Evolutionary conservation across 208 protist species (phyloP), one percentile per base, ranked within the genome.

Genomic region (Blastocrithidia nonstop): DNA sequence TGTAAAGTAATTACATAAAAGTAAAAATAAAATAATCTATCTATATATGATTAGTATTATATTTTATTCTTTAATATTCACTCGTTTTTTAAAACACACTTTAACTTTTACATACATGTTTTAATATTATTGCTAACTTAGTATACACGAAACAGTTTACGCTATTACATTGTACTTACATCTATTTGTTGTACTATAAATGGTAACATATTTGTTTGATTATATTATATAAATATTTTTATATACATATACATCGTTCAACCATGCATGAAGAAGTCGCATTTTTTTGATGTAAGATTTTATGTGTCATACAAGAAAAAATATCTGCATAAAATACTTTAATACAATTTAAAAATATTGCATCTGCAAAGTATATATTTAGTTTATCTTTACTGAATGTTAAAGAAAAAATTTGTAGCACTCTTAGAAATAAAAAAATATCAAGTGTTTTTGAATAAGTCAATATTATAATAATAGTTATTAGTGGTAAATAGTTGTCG

Each of bases 1-100:
- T 35, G 29, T 35, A 35, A 35, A 35, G n/a, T 35, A n/a, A n/a
- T n/a, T 13, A 35, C n/a, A 35, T 35, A n/a, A 35, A 35, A n/a
- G n/a, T 35, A 13, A 35, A 35, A n/a, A 35, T n/a, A 35, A 35
- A 35, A 35, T 35, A 35, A 35, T 35, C n/a, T 35, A 35, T 13
- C 29, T 35, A n/a, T n/a, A 35, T 35, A n/a, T 35, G 8, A 13
- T 40, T 40, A 4, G 36, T 27, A 40, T 40, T 8, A 40, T 13
- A 6, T 1, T 20, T 8, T 9, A 40, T 1, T 9, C 6, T 40
- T 13, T 13, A 13, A 5, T 42, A 9, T 15, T 9, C 25, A 13
- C 9, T 22, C 0, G 3, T 36, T 36, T 4, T 3, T 15, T 15
- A 29, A 22, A 42, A 36, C 28, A 24, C 4, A 35, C 4, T 42